These are phyloP conservation scores for Talaromyces sp. DNA, from an alignment of 2,329 filamentous ascomycete genomes.

Conservation along the genomic window DNA sequence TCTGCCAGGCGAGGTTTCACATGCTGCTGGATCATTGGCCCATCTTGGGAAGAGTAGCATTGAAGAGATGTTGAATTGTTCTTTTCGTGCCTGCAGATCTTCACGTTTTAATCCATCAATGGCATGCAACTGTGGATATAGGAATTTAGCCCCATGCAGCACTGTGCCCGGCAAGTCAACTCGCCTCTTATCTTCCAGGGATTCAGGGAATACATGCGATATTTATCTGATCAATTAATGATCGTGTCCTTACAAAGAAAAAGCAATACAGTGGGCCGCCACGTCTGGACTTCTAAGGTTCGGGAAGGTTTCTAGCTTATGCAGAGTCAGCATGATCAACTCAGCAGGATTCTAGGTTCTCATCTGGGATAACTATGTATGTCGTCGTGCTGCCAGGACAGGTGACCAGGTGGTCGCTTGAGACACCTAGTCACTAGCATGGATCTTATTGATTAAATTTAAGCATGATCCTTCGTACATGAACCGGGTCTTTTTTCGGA, in stretches of 20 bases:
- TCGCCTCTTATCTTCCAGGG: too few species aligned
- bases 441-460: not conserved
- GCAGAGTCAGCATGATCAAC: not conserved
- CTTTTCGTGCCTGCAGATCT: conserved; percentile 6
- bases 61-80: not conserved
- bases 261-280: not conserved
- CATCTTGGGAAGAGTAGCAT: not conserved
- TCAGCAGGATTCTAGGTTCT: not conserved
- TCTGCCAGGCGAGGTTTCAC: not conserved
- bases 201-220: too few species aligned
- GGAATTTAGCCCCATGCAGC: not conserved
- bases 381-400: not conserved
- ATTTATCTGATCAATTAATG: too few species aligned
- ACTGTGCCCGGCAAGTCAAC: not conserved
- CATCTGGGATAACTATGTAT: too few species aligned
- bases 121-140: not conserved
- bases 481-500: not conserved
- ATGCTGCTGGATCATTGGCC: too few species aligned
- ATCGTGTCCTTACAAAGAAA: too few species aligned
- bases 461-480: not conserved
- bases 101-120: not conserved
- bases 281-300: not conserved
- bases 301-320: not conserved
- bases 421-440: not conserved
- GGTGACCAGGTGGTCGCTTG: not conserved